Evolutionary conservation across 768 basidiomycete species (phyloP).

Genomic region (Jaapia argillacea): DNA sequence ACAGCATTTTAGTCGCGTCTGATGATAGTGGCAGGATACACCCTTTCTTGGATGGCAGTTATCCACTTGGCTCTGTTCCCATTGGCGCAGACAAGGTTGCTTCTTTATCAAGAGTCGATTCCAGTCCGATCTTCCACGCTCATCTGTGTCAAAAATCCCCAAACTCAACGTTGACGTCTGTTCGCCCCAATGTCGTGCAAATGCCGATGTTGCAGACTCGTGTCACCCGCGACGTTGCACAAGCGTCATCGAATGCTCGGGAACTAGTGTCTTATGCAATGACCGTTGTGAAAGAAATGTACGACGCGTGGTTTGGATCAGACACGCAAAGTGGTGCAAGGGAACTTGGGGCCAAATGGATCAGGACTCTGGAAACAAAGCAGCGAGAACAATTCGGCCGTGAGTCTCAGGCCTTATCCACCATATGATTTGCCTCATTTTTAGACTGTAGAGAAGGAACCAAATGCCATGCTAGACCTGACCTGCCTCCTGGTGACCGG

Average conservation of each 20-base stretch:
- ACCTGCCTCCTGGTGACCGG: slow-evolving; percentile 65
- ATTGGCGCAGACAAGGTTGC: slow-evolving; percentile 21
- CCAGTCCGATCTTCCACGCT: slow-evolving; percentile 36
- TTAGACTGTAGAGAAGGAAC: slow-evolving; percentile 36
- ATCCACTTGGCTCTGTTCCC: slow-evolving; percentile 49
- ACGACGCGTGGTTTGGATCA: slow-evolving; percentile 61
- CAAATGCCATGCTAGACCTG: slow-evolving; percentile 60
- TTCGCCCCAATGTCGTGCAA: slow-evolving; percentile 37
- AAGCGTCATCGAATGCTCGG: slow-evolving; percentile 55
- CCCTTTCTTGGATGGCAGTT: slow-evolving; percentile 69
- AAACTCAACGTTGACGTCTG: slow-evolving; percentile 15
- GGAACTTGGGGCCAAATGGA: slow-evolving; percentile 66
- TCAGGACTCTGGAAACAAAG: slow-evolving; percentile 50
- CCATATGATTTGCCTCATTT: slow-evolving; percentile 1
- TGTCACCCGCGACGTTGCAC: slow-evolving; percentile 58
- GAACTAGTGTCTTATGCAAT: slow-evolving; percentile 67
- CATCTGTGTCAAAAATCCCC: too few relatives aligned
- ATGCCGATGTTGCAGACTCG: slow-evolving; percentile 49
- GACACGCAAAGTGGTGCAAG: slow-evolving; percentile 57
- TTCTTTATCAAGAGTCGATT: slow-evolving; percentile 37
- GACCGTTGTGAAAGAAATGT: slow-evolving; percentile 66
- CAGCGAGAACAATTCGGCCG: slow-evolving; percentile 60
- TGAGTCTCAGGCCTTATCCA: slow-evolving; percentile 19
- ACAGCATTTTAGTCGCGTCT: slow-evolving; percentile 51
- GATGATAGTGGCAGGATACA: slow-evolving; percentile 51